Base-by-base conservation (phyloP, 306 rosid species). In the Dalbergia cochinchinensis region DNA sequence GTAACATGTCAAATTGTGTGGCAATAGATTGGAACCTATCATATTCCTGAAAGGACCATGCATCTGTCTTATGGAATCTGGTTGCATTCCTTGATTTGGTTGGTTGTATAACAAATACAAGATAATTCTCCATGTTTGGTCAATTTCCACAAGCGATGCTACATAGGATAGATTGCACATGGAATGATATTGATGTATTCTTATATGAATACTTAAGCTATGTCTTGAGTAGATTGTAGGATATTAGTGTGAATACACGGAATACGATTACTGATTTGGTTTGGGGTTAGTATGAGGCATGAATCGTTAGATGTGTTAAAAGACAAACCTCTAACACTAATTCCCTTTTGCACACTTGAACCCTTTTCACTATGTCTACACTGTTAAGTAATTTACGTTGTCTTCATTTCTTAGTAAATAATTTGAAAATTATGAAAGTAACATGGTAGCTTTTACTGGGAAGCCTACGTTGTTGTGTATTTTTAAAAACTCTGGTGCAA, bases 1-100 rank as follows among this genome's bases (percentile, higher is more conserved):
- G 69, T 65, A 58, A 59, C 85, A 65, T 35, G 47, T 59, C 70
- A 33, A 5, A 3, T 74, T 58, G 26, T 67, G 34, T 41, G 75
- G n/a, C 54, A 66, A 77, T 11, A 37, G 66, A 33, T 48, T 34
- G 51, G 16, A 11, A 26, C 12, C 3, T 39, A 3, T 18, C 74
- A 66, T 77, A 53, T 53, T 16, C 16, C 65, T 45, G 31, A 37
- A 18, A 37, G 42, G 33, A 74, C 48, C 34, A 9, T 15, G 45
- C 20, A 50, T 33, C 19, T 39, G 71, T 48, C 11, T 62, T 20
- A 19, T 18, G 48, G 18, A 35, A 45, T 63, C 37, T 15, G 18
- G 53, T 63, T 60, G 26, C 64, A 34, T 64, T 35, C 14, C 62
- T 64, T 77, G 74, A 54, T 77, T 14, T 12, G 11, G 45, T 20